Evolutionary conservation across 2,329 filamentous ascomycete genomes (phyloP).

Genomic region (Dichotomopilus funicola): DNA sequence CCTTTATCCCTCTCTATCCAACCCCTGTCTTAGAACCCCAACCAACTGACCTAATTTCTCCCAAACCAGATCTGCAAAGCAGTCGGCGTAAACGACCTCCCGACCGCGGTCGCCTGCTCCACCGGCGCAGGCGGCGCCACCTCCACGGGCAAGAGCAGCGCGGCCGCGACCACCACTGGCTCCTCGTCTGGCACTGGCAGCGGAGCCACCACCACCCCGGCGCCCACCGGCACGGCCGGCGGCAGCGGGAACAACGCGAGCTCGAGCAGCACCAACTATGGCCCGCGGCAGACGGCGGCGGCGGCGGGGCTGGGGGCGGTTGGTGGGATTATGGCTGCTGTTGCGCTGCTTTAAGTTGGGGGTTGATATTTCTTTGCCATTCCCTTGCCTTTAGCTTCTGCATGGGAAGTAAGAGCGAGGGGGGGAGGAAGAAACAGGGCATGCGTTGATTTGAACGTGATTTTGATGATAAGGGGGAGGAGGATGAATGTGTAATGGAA

Average conservation of each 20-base stretch:
- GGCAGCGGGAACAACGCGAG: slow-evolving; percentile 3
- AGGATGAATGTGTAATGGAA: too few species aligned
- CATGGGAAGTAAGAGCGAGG: too few species aligned
- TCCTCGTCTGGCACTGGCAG: slow-evolving; percentile 1
- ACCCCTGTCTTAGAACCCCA: neutral
- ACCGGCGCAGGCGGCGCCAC: slow-evolving; percentile 6
- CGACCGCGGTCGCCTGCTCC: slow-evolving; percentile 27
- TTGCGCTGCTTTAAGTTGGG: slow-evolving; percentile 22
- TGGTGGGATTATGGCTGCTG: slow-evolving; percentile 24
- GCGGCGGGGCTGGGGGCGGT: slow-evolving; percentile 24
- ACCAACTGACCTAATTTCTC: neutral
- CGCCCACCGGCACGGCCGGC: slow-evolving; percentile 10
- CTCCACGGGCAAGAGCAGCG: neutral
- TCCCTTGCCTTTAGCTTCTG: too few species aligned
- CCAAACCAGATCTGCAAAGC: slow-evolving; percentile 25
- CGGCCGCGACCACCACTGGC: slow-evolving; percentile 4
- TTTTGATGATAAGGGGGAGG: too few species aligned
- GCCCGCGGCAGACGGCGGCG: slow-evolving; percentile 20
- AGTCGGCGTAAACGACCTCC: slow-evolving; percentile 29
- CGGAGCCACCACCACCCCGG: slow-evolving; percentile 1
- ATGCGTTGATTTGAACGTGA: too few species aligned
- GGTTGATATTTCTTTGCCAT: too few species aligned
- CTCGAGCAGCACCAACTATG: slow-evolving; percentile 11
- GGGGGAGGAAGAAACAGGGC: too few species aligned
- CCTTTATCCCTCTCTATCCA: neutral